phyloP scores from a whole-genome alignment of 257 asterid species.

The Salvia splendens region DNA sequence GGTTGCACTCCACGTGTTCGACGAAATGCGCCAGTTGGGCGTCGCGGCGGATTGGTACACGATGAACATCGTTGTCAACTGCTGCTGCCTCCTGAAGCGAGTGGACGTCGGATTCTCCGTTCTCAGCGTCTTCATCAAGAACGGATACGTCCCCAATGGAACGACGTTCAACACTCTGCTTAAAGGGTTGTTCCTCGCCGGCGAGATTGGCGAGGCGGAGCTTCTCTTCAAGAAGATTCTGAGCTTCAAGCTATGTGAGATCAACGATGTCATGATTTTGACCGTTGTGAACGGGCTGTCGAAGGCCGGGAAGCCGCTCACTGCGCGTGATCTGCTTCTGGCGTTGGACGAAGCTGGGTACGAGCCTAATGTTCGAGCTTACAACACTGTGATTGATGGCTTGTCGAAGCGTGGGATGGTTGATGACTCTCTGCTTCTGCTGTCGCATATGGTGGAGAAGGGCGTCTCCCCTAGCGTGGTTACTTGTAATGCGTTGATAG shows the following conservation, averaged over 20 bases:
- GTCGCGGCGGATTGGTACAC: constrained; percentile 34
- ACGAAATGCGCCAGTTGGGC: constrained; percentile 36
- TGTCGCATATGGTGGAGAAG: constrained; percentile 26
- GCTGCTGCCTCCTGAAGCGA: constrained; percentile 36
- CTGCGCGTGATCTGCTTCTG: constrained; percentile 16
- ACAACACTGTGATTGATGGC: constrained; percentile 29
- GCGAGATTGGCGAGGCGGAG: constrained; percentile 4
- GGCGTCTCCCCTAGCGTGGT: constrained; percentile 29
- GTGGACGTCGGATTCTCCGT: constrained; percentile 36
- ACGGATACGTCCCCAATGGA: constrained; percentile 31
- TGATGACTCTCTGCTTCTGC: constrained; percentile 32
- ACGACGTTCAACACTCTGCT: constrained; percentile 32
- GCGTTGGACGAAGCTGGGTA: constrained; percentile 14
- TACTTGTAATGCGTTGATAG: constrained; percentile 28
- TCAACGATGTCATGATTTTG: constrained; percentile 22
- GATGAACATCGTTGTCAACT: constrained; percentile 32
- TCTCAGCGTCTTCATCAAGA: constrained; percentile 37
- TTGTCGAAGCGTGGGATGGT: constrained; percentile 26
- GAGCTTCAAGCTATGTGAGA: constrained; percentile 22
- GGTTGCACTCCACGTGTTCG: constrained; percentile 35
- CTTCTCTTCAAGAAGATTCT: constrained; percentile 17
- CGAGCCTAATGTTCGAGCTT: constrained; percentile 18
- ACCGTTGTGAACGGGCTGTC: constrained; percentile 29
- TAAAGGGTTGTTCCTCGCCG: constrained; percentile 24
- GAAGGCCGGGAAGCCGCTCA: constrained; percentile 10